A percentile compares a stretch with the other conserved stretches of the same genome.
Evolutionary conservation across 805 yeast genomes (phyloP).

Genomic region (Wickerhamomyces sydowiorum): DNA sequence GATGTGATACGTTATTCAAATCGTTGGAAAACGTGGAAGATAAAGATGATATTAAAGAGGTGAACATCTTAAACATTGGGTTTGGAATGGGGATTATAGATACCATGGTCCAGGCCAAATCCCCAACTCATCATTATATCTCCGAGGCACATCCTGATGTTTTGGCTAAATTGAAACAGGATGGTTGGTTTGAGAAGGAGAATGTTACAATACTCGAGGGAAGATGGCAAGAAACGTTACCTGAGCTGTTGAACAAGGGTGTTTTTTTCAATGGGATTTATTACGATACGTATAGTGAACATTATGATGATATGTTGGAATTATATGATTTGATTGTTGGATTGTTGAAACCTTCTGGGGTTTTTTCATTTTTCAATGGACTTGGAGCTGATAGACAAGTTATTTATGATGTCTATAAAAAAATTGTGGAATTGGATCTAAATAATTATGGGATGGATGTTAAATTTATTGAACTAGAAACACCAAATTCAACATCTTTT

Average conservation of each 20-base stretch:
- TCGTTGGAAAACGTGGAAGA: conserved; percentile 23
- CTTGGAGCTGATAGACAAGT: conserved; percentile 74
- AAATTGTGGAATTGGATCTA: conserved; percentile 75
- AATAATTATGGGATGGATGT: conserved; percentile 71
- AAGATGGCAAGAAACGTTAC: conserved; percentile 86
- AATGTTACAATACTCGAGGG: conserved; percentile 77
- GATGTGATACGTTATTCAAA: conserved; percentile 67
- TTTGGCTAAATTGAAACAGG: conserved; percentile 52
- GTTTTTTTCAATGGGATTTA: conserved; percentile 86
- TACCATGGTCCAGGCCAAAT: conserved; percentile 52
- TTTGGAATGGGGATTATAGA: conserved; percentile 98
- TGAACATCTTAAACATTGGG: conserved; percentile 74
- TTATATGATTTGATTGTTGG: conserved; percentile 81
- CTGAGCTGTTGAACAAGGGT: conserved; percentile 55
- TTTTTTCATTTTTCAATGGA: conserved; percentile 90
- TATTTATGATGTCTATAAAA: conserved; percentile 78
- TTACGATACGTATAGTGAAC: conserved; percentile 92
- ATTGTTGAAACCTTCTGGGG: conserved; percentile 72
- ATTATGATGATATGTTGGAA: conserved; percentile 82
- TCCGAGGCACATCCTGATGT: conserved; percentile 96
- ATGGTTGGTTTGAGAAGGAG: conserved; percentile 78
- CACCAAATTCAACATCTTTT: conserved; percentile 37
- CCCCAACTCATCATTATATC: conserved; percentile 73
- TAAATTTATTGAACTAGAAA: conserved; percentile 42
- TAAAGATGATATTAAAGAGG: conserved; percentile 29